Evolutionary conservation across 2,329 filamentous ascomycete species (phyloP), one percentile per base, ranked within the genome.

Genomic region (Hymenoscyphus repandus): DNA sequence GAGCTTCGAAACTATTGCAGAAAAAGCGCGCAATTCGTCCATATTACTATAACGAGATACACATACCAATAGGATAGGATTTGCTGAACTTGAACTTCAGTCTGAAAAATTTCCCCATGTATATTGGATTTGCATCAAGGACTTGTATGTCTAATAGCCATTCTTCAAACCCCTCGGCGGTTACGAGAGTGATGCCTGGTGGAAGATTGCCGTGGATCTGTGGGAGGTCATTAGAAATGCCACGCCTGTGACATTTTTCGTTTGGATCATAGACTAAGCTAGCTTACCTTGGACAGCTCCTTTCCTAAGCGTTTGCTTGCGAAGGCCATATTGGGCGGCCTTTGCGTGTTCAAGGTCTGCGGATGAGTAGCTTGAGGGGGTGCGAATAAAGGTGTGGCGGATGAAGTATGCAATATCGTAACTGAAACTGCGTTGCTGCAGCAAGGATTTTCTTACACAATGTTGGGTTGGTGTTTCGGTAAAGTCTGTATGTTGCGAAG

Each of bases 141-240:
- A 99, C 92, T 59, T 79, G 75, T 48, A 99, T 95, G 67, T 99
- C 95, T 72, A 97, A 83, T 45, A 85, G 76, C 95, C 93, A 99
- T 72, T 93, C 86, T 64, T 89, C 79, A 47, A 96, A 83, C 67
- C 90, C 85, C 42, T 95, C 88, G 51, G 89, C 84, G 43, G 84
- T 81, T 53, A 95, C 83, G 44, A 97, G 81, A 44, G 80, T 76
- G 68, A 99, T 96, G 47, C 83, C 82, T 15, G 82, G 81, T 37
- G 83, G 82, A 3, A 68, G 52, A 41, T 47, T 58, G 33, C 57
- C 58, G 49, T 67, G 62, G 36, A 68, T 63, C 65, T 68, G 46
- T 17, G 31, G 15, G 27, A 42, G 20, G n/a, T 43, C 13, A 34
- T 56, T 39, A 47, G 45, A 9, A 9, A 11, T 7, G 36, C 15